Evolutionary conservation across 345 rosid genomes (phyloP), one percentile per base, ranked within the genome.

Genomic region (Adansonia digitata): DNA sequence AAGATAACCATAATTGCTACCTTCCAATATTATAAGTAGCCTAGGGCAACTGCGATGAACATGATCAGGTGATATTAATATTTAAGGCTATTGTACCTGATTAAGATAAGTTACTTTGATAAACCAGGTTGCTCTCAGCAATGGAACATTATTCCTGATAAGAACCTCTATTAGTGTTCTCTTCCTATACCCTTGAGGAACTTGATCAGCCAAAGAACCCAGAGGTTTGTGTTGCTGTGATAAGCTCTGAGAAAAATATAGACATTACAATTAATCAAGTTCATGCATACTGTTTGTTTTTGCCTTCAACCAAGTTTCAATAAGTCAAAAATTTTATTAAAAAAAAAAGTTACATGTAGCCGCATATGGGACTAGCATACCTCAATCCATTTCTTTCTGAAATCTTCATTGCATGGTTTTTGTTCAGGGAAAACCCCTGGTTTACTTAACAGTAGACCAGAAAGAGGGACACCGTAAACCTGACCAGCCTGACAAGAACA

Each of bases 71-170:
- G 26, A 7, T 10, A 27, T n/a, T 45, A 27, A 55, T 12, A 64
- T 3, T 49, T 15, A 65, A 29, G 69, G 68, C 43, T 22, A 70
- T 46, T 46, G 17, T 84, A 93, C 99, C 98, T 93, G 99, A 85
- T 92, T 92, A 80, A 96, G 99, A 78, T 96, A 96, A 71, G 90
- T 88, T 72, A 96, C 92, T 91, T 93, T 96, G 74, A 93, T 86
- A 84, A 87, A 93, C 99, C 99, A 96, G 73, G 98, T 90, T 80
- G 98, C 97, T 82, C 97, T 88, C 75, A 89, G 86, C 85, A 96
- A 79, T 68, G 99, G 99, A 72, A 96, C 98, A 82, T 93, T 90
- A 83, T 92, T 92, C 84, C 90, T 90, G 69, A 92, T 86, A 80
- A 96, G 97, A 81, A 92, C 89, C 86, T 96, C 99, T 75, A 96